Percentiles rank a stretch among this genome's conserved stretches.
Evolutionary conservation across 441 rosid genomes (phyloP).

Genomic region (Bruguiera hainesii): DNA sequence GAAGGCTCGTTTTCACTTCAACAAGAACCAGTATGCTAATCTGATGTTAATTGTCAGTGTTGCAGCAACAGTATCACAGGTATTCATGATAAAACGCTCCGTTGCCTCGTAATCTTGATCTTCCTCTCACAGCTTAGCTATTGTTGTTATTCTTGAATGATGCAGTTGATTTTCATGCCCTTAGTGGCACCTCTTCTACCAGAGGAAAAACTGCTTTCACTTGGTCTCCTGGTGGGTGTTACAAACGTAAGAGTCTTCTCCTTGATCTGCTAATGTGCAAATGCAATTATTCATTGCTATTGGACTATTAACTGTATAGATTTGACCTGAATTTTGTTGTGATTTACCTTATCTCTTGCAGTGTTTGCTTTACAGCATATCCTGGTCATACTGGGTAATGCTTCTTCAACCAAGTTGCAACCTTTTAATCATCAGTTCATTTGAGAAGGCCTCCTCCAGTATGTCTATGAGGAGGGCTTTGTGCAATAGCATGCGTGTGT

Average conservation of each 20-base stretch:
- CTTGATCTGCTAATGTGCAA: neutral
- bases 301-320: neutral
- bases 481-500: no score
- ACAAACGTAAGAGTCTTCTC: conserved; percentile 36
- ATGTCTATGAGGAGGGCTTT: neutral
- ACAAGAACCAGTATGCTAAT: conserved; percentile 81
- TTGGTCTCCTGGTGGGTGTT: conserved; percentile 55
- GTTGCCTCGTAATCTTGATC: neutral
- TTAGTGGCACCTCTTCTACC: conserved; percentile 47
- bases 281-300: neutral
- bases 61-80: conserved; percentile 64
- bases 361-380: conserved; percentile 58
- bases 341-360: conserved; percentile 31
- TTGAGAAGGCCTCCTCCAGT: neutral
- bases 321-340: conserved; percentile 4
- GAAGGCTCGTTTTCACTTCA: conserved; percentile 87
- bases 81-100: conserved; percentile 5
- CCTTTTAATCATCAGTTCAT: neutral
- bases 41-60: conserved; percentile 48
- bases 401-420: conserved; percentile 10
- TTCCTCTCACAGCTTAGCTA: neutral
- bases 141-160: conserved; percentile 4
- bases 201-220: conserved; percentile 66
- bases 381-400: conserved; percentile 82
- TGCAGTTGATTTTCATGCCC: conserved; percentile 77